Percentiles rank a stretch among this genome's conserved stretches.
Conservation (phyloP, 2,329 filamentous ascomycete genomes). For the Fusarium gaditjirri region DNA sequence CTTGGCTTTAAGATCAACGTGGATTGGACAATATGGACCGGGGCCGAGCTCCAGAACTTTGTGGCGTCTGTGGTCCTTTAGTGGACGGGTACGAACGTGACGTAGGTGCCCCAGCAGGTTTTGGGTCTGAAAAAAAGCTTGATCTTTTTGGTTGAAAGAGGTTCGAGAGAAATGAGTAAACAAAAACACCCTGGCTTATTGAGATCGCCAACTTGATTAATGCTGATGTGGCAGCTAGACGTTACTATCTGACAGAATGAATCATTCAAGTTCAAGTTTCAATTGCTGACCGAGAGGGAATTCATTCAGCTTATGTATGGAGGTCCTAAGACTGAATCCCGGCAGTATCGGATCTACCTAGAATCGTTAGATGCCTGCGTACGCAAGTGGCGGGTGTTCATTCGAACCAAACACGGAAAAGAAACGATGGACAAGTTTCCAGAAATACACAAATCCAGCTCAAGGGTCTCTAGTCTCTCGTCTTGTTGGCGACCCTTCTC, state of each 20-base stretch:
- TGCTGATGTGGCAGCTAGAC: background rate
- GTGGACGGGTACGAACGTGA: conserved; percentile 25
- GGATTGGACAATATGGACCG: conserved; percentile 17
- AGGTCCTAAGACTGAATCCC: conserved; percentile 12
- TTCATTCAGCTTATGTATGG: conserved; percentile 26
- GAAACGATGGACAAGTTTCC: conserved; percentile 1
- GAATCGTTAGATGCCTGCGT: conserved; percentile 27
- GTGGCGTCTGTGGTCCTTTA: conserved; percentile 20
- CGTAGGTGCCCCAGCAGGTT: conserved; percentile 22
- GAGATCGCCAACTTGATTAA: conserved; percentile 19
- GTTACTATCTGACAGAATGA: background rate
- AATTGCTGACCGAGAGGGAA: conserved; percentile 21
- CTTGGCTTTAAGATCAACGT: conserved; percentile 13
- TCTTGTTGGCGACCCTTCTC: background rate
- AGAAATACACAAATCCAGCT: conserved; percentile 32
- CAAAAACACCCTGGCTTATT: conserved; percentile 20
- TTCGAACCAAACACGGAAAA: background rate
- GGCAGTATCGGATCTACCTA: conserved; percentile 34
- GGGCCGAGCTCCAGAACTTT: conserved; percentile 3
- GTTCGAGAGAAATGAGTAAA: conserved; percentile 9
- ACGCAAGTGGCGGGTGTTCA: conserved; percentile 37
- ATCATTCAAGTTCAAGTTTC: background rate
- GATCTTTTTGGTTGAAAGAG: conserved; percentile 12
- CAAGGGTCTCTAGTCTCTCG: conserved; percentile 1
- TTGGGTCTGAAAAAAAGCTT: conserved; percentile 26